Percentiles rank a stretch among this genome's conserved stretches.
Evolutionary conservation across 495 filamentous ascomycete species (phyloP).

Genomic region (Zalerion maritima): DNA sequence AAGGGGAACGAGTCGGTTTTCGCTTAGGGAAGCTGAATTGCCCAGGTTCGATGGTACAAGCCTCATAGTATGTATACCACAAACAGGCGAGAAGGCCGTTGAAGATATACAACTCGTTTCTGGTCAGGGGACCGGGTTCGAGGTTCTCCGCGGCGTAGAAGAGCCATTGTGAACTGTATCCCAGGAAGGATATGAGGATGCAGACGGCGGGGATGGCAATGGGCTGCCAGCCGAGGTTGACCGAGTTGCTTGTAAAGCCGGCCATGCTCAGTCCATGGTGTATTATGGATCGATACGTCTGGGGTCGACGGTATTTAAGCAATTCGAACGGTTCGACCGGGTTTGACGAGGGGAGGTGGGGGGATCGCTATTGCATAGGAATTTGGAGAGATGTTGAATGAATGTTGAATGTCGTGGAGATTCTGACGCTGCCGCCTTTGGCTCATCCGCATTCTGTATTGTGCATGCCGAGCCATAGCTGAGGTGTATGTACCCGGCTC

Average conservation of each 20-base stretch:
- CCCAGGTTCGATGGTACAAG: constrained; percentile 70
- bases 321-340: no score
- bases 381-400: no score
- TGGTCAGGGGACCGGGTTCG: constrained; percentile 50
- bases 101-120: constrained; percentile 48
- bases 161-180: constrained; percentile 71
- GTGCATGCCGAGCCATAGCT: no score
- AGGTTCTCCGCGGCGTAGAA: constrained; percentile 48
- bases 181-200: constrained; percentile 58
- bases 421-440: no score
- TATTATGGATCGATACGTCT: no score
- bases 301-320: no score
- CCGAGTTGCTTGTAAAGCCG: constrained; percentile 15
- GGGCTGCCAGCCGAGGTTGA: constrained; percentile 16
- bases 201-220: constrained; percentile 56
- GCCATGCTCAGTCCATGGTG: constrained; percentile 1
- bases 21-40: constrained; percentile 28
- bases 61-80: constrained; percentile 64
- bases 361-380: no score
- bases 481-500: no score
- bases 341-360: no score
- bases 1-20: constrained; percentile 13
- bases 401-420: no score
- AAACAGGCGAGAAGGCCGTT: constrained; percentile 59
- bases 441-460: no score